phyloP scores from a whole-genome alignment of 352 stramenopile genomes.

The Plasmopara muralis region DNA sequence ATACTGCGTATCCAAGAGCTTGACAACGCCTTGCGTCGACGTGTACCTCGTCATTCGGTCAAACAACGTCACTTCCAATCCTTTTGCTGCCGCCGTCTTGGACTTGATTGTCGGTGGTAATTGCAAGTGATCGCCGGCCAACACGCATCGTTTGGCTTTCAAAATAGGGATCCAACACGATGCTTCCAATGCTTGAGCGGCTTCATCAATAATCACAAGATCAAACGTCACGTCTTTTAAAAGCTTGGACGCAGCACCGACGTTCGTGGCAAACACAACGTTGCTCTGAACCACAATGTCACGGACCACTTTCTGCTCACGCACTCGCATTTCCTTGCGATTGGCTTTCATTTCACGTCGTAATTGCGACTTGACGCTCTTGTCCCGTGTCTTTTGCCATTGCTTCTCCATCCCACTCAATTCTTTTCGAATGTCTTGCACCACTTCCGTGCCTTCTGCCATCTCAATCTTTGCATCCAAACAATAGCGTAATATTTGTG shows the following conservation, averaged over 20 bases:
- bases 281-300: constrained; percentile 89
- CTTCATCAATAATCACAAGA: constrained; percentile 95
- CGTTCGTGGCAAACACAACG: constrained; percentile 95
- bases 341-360: constrained; percentile 85
- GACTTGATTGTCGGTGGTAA: constrained; percentile 96
- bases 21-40: constrained; percentile 48
- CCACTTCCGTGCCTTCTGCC: constrained; percentile 93
- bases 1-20: constrained; percentile 96
- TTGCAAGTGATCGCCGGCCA: constrained; percentile 95
- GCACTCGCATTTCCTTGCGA: constrained; percentile 90
- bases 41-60: constrained; percentile 86
- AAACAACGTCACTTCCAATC: constrained; percentile 93
- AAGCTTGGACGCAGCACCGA: constrained; percentile 89
- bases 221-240: constrained; percentile 91
- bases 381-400: constrained; percentile 51
- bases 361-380: constrained; percentile 38
- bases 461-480: constrained; percentile 90
- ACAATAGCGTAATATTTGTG: constrained; percentile 88
- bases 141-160: constrained; percentile 82
- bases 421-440: constrained; percentile 92
- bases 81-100: constrained; percentile 55
- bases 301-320: constrained; percentile 91
- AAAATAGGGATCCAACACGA: constrained; percentile 96
- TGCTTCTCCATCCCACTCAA: constrained; percentile 59
- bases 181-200: constrained; percentile 94